Evolutionary conservation across 371 early-diverging fungal species (phyloP).

Genomic region (Apophysomyces trapeziformis): DNA sequence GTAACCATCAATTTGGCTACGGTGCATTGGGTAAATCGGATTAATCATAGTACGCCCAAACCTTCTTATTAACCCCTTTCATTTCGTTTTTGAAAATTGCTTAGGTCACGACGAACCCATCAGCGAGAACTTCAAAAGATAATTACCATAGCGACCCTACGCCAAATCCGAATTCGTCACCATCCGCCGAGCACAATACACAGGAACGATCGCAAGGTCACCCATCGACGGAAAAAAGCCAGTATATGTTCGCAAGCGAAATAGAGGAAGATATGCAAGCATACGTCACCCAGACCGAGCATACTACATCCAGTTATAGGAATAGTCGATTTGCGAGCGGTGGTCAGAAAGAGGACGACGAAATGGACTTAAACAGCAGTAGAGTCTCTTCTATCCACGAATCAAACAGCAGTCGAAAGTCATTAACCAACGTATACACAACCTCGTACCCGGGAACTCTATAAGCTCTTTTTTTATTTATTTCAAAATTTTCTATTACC

Average conservation of each 20-base stretch:
- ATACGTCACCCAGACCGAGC: background rate
- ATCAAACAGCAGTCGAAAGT: conserved; percentile 26
- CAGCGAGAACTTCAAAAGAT: conserved; percentile 13
- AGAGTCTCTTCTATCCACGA: conserved; percentile 21
- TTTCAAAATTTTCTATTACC: background rate
- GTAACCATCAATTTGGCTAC: conserved; percentile 60
- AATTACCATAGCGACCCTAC: conserved; percentile 2
- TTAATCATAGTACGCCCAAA: too few species aligned
- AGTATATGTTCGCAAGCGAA: background rate
- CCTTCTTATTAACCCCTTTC: too few species aligned
- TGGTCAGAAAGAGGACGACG: conserved; percentile 14
- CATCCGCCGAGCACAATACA: background rate
- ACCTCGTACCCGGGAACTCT: background rate
- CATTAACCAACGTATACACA: conserved; percentile 18
- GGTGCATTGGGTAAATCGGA: conserved; percentile 54
- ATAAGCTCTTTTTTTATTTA: background rate
- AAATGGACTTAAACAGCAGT: conserved; percentile 16
- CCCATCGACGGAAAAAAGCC: background rate
- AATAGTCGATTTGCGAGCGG: background rate
- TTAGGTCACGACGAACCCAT: conserved; percentile 17
- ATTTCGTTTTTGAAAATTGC: too few species aligned
- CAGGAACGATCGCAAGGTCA: background rate
- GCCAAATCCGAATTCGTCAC: background rate
- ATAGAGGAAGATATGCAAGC: background rate
- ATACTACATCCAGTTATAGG: background rate